These are phyloP conservation scores for Selaginella tamariscina DNA, from an alignment of 75 land plant genomes.

Conservation along the genomic window DNA sequence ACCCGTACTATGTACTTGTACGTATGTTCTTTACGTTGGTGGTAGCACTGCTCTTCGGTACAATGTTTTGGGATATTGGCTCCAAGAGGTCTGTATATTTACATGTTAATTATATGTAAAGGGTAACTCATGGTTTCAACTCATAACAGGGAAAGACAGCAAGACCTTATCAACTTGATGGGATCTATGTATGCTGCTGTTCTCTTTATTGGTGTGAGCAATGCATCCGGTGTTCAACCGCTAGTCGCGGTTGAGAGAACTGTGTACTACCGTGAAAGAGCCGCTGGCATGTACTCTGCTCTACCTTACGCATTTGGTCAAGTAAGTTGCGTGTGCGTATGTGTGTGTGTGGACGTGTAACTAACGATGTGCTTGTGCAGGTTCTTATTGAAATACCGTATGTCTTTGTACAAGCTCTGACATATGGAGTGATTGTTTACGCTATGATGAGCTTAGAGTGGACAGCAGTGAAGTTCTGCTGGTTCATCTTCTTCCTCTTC, in stretches of 20 bases:
- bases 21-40: constrained; percentile 7
- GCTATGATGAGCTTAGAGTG: background rate
- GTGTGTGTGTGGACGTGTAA: too few relatives aligned
- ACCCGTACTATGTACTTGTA: background rate
- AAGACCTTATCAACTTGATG: constrained; percentile 5
- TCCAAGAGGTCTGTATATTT: constrained; percentile 6
- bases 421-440: background rate
- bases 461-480: background rate
- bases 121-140: background rate
- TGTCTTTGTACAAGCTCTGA: background rate
- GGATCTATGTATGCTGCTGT: constrained; percentile 11
- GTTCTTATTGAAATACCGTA: background rate
- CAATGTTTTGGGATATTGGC: constrained; percentile 9
- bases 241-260: background rate
- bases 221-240: background rate
- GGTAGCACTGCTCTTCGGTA: background rate
- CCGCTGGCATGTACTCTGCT: constrained; percentile 12
- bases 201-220: constrained; percentile 4
- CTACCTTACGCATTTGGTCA: constrained; percentile 8
- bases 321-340: background rate
- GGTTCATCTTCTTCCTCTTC: background rate
- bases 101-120: too few relatives aligned
- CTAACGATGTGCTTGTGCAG: background rate
- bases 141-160: background rate
- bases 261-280: constrained; percentile 6